Percentiles rank a stretch among this genome's conserved stretches.
Conservation (phyloP, 495 filamentous ascomycete species). For the Glonium stellatum region DNA sequence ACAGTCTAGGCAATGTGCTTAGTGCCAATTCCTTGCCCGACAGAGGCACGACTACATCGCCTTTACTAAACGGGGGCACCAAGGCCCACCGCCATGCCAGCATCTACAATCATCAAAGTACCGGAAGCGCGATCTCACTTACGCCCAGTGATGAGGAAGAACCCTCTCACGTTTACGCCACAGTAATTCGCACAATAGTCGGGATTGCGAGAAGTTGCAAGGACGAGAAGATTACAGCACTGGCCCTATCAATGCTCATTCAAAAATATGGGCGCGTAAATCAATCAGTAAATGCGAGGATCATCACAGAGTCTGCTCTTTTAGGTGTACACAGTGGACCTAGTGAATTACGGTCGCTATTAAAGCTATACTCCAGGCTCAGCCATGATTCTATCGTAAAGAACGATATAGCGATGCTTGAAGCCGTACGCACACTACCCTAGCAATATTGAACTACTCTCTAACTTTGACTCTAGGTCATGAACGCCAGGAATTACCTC, state of each 20-base stretch:
- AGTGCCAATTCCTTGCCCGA: slow-evolving; percentile 52
- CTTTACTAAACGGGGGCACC: slow-evolving; percentile 23
- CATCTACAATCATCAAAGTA: slow-evolving; percentile 49
- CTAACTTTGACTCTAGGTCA: slow-evolving; percentile 43
- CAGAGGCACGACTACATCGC: slow-evolving; percentile 32
- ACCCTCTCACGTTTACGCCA: slow-evolving; percentile 60
- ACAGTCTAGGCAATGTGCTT: slow-evolving; percentile 86
- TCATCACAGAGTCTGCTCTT: slow-evolving; percentile 71
- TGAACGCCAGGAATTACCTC: slow-evolving; percentile 69
- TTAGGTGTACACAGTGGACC: slow-evolving; percentile 68
- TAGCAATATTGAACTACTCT: not conserved
- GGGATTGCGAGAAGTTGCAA: slow-evolving; percentile 71
- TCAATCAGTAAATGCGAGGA: slow-evolving; percentile 65
- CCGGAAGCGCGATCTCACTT: slow-evolving; percentile 73
- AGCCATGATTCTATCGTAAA: slow-evolving; percentile 63
- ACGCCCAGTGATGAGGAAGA: slow-evolving; percentile 67
- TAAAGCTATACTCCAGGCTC: slow-evolving; percentile 73
- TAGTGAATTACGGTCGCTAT: slow-evolving; percentile 71
- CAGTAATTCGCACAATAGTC: slow-evolving; percentile 83
- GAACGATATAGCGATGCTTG: slow-evolving; percentile 50
- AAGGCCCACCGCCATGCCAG: slow-evolving; percentile 11
- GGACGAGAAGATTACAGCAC: slow-evolving; percentile 85
- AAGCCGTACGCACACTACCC: slow-evolving; percentile 50
- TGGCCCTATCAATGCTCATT: slow-evolving; percentile 91
- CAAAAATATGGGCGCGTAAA: slow-evolving; percentile 86